phyloP scores from a whole-genome alignment of 441 rosid species.

The Capsella rubella region DNA sequence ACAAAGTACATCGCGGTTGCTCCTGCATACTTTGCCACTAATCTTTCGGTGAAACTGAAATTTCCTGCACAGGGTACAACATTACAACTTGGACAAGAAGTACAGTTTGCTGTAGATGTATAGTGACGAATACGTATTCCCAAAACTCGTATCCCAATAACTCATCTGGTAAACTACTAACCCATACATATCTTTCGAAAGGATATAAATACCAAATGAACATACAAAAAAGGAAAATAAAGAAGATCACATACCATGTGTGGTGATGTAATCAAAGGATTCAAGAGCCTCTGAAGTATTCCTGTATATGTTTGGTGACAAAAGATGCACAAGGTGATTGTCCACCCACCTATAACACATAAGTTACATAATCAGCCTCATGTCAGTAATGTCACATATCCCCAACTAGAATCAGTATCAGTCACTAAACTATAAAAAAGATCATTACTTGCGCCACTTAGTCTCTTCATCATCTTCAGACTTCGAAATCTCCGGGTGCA shows the following conservation, averaged over 20 bases:
- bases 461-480: constrained; percentile 71
- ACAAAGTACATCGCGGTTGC: constrained; percentile 95
- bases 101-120: not conserved
- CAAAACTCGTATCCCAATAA: not conserved
- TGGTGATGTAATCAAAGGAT: constrained; percentile 89
- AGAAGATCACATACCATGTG: constrained; percentile 60
- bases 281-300: constrained; percentile 83
- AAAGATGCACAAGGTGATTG: constrained; percentile 86
- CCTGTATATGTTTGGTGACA: constrained; percentile 93
- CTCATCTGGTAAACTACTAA: not conserved
- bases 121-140: not conserved
- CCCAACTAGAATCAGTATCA: not conserved
- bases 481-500: constrained; percentile 58
- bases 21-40: constrained; percentile 86
- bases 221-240: not conserved
- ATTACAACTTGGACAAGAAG: constrained; percentile 11
- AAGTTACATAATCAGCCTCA: constrained; percentile 25
- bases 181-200: not conserved
- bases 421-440: not conserved
- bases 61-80: constrained; percentile 61
- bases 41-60: constrained; percentile 82
- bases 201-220: constrained; percentile 1
- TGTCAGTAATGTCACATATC: constrained; percentile 6
- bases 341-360: constrained; percentile 83
- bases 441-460: constrained; percentile 80